Evolutionary conservation across 257 asterid species (phyloP).

Genomic region (Przewalskia tangutica): DNA sequence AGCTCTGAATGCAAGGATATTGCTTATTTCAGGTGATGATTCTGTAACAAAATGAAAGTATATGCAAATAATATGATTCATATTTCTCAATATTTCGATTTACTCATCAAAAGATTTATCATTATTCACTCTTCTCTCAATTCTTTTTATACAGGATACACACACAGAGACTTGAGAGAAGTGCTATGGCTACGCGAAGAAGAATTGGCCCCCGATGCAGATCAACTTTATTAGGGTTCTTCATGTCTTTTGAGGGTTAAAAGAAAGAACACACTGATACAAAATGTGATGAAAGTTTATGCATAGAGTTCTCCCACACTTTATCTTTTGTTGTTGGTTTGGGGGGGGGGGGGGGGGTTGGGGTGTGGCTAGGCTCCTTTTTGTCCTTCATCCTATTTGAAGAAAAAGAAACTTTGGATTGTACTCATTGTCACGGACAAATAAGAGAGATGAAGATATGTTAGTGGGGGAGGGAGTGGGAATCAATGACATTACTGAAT

Average conservation of each 20-base stretch:
- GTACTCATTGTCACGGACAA: neutral
- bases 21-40: neutral
- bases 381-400: neutral
- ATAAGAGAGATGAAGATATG: neutral
- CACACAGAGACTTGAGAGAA: neutral
- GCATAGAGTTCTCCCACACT: neutral
- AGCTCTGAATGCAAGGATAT: neutral
- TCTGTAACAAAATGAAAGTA: neutral
- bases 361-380: neutral
- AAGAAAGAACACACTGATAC: neutral
- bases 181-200: neutral
- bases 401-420: constrained; percentile 1
- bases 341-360: neutral
- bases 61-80: neutral
- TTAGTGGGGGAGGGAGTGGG: neutral
- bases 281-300: neutral
- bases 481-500: constrained; percentile 4
- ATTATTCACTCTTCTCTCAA: neutral
- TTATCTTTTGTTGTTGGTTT: neutral
- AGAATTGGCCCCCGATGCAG: neutral
- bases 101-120: neutral
- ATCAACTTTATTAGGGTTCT: neutral
- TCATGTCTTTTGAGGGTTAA: neutral
- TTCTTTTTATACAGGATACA: neutral
- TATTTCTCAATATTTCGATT: neutral